Base-by-base conservation (phyloP, 2,329 filamentous ascomycete genomes). In the Bipolaris gigantea region DNA sequence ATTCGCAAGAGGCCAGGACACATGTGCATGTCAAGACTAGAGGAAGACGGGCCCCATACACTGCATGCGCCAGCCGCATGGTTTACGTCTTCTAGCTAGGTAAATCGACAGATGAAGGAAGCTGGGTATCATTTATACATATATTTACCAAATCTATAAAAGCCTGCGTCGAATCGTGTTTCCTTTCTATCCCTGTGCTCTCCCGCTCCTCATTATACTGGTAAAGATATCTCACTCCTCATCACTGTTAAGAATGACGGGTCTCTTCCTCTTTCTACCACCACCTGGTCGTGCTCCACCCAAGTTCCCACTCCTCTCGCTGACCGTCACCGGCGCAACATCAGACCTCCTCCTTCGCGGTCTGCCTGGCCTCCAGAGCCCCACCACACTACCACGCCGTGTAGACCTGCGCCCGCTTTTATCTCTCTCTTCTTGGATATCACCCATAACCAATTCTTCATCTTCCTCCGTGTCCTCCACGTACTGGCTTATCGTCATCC, bases 251-350 rank as follows among this genome's bases (percentile, higher is more conserved):
- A 35, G 23, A 23, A 60, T 23, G 6, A 60, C 10, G 18, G 53
- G 50, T 49, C 61, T 46, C 27, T 63, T 63, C 38, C 61, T 57
- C 50, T 60, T 62, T 18, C 44, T 59, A 6, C 49, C 48, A 27
- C 45, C 56, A 46, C 40, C 50, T 3, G 41, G 43, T 23, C 47
- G 57, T n/a, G 19, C 30, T 36, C 54, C 56, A 13, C 56, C 51
- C 46, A 34, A 52, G 27, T 55, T 56, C 19, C 27, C 32, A 32
- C 40, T 58, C 16, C 18, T 50, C 42, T 47, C 39, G 4, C 38
- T 48, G 15, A 47, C 50, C 10, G 56, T 23, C 19, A 56, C 49
- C 11, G 48, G 36, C 25, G 51, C 48, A 19, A 43, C 18, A 35
- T 42, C 48, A 23, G 48, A 53, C 10, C 0, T 25, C 19, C 39